Conservation (phyloP, 208 protist species). For the Crithidia thermophila region DNA sequence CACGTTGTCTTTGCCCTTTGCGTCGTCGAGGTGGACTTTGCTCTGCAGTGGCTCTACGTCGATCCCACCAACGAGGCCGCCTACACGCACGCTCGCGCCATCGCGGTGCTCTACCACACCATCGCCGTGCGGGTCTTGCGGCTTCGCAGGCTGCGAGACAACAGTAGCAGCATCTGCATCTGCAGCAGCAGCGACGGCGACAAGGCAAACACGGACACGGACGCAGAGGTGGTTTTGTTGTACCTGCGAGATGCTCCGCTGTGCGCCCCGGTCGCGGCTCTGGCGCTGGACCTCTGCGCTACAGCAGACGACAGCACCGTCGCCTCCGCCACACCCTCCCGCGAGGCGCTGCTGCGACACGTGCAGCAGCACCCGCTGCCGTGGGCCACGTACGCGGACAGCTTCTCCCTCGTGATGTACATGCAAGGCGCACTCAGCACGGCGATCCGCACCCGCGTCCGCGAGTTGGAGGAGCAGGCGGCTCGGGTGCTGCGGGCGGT, state of each 20-base stretch:
- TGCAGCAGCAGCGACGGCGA: not conserved
- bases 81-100: constrained; percentile 56
- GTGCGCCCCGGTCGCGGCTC: constrained; percentile 14
- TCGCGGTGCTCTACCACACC: constrained; percentile 54
- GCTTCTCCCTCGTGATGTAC: constrained; percentile 43
- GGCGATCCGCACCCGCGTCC: constrained; percentile 19
- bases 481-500: constrained; percentile 19
- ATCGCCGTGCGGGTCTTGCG: constrained; percentile 31
- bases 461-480: constrained; percentile 34
- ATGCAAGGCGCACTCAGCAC: constrained; percentile 31
- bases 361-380: constrained; percentile 15
- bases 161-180: too few relatives aligned
- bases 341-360: not conserved
- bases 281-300: constrained; percentile 1
- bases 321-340: not conserved
- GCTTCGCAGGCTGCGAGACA: too few relatives aligned
- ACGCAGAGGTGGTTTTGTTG: not conserved
- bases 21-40: constrained; percentile 57
- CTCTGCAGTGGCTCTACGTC: constrained; percentile 60
- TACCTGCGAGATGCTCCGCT: constrained; percentile 26
- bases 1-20: constrained; percentile 36
- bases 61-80: constrained; percentile 80
- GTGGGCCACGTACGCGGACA: constrained; percentile 45
- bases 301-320: constrained; percentile 16
- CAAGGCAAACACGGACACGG: not conserved